Evolutionary conservation across 1,139 yeast species (phyloP), one percentile per base, ranked within the genome.

Genomic region (Schwanniomyces etchellsii): DNA sequence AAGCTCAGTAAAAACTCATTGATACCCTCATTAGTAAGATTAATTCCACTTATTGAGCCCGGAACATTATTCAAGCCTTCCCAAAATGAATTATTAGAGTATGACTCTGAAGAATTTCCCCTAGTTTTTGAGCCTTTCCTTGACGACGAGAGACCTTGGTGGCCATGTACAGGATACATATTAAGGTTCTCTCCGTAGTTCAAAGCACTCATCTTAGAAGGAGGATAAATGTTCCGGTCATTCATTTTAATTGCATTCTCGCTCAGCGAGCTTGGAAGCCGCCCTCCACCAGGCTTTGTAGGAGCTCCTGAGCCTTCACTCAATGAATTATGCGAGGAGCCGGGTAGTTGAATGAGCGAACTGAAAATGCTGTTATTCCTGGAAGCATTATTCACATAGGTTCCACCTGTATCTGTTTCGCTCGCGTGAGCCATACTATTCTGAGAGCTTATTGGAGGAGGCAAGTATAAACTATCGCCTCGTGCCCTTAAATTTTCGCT

Each of bases 321-420:
- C n/a, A 60, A 41, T 1, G 67, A 60, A 37, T 61, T 62, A 11
- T 54, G 48, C 16, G 44, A 43, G 3, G 68, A 55, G 1, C 53
- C 52, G 3, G 72, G 70, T 15, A 64, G 46, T 40, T 66, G 70
- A 22, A 66, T 63, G 16, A 62, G 46, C 6, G 65, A 56, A 36
- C 61, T 61, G 44, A 66, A 66, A 9, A 66, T 64, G 38, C 69
- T 60, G 36, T 65, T 64, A 20, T 71, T 61, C 15, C 72, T 38
- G 11, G 35, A 29, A 11, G 27, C n/a, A 29, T 29, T 34, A 15
- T 28, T 30, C 20, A 17, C 15, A 14, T 24, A 13, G 4, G 18
- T 25, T 25, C 12, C 22, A 4, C 23, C 22, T 14, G 25, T 21
- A 16, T 26, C 25, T 7, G 7, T 14, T 5, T n/a, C 26, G 6